Evolutionary conservation across 2,329 filamentous ascomycete species (phyloP), one percentile per base, ranked within the genome.

Genomic region (Chaetomiaceae sp.): DNA sequence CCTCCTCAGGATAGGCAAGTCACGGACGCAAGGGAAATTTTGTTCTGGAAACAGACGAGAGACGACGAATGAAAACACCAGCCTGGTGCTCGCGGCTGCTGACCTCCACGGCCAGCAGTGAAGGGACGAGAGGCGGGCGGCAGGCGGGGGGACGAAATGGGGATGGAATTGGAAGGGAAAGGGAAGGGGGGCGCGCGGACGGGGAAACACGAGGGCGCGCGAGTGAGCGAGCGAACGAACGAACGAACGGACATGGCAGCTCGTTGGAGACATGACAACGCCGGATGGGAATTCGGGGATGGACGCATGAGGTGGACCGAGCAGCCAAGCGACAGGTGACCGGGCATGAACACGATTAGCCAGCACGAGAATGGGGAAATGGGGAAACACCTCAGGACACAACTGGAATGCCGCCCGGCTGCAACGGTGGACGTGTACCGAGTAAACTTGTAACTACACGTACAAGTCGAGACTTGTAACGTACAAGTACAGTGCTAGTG

Each of bases 11-110:
- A 60, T 48, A 59, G 55, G 54, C 59, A 48, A 59, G 58, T 61
- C 58, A 56, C 55, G 64, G 58, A 66, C 59, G 58, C 63, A 61
- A 56, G 59, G 62, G 61, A 62, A 67, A 53, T 53, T 54, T 53
- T 50, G 42, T 48, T 51, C 45, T 46, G 51, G 47, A 53, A 56
- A 56, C n/a, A n/a, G n/a, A n/a, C n/a, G n/a, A n/a, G n/a, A n/a
- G n/a, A n/a, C 54, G 51, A 51, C 53, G 55, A 57, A 57, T 56
- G 47, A 54, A 58, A 58, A 56, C 53, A 58, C 56, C 56, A 58
- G 45, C 39, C 9, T 9, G 22, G 9, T 24, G 22, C 24, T 11
- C 30, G 34, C 38, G 35, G 36, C n/a, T n/a, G 30, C 26, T 17
- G 44, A 30, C 24, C 39, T 30, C 20, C 32, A 38, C 34, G 17